Evolutionary conservation across 73 alveolate species (phyloP).

Genomic region (Tetrahymena elliotti): DNA sequence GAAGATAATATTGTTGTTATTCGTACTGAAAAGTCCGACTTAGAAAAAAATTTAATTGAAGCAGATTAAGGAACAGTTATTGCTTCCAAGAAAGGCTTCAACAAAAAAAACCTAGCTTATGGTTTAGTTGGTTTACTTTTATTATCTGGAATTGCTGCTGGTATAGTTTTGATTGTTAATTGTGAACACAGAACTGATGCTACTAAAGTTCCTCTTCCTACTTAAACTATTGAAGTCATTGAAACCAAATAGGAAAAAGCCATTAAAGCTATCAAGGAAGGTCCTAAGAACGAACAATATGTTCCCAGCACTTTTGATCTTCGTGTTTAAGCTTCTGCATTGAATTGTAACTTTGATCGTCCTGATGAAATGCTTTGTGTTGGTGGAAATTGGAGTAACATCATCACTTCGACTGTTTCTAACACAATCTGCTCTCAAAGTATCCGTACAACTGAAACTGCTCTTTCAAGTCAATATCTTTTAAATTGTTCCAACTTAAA

Average conservation of each 20-base stretch:
- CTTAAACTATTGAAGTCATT: background rate
- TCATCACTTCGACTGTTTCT: background rate
- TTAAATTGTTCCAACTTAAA: background rate
- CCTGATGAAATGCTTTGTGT: background rate
- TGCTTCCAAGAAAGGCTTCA: background rate
- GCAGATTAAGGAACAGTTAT: background rate
- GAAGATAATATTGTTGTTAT: background rate
- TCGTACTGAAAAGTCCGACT: background rate
- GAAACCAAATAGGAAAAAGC: background rate
- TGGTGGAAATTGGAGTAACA: background rate
- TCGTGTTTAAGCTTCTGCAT: background rate
- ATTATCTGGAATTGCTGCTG: background rate
- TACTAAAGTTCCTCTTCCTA: background rate
- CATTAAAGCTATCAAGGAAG: background rate
- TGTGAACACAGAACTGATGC: background rate
- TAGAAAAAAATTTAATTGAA: background rate
- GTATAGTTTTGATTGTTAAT: background rate
- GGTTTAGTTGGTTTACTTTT: background rate
- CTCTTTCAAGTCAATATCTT: background rate
- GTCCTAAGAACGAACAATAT: background rate
- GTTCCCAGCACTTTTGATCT: background rate
- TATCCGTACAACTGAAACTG: background rate
- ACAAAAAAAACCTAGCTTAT: background rate
- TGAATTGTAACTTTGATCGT: background rate
- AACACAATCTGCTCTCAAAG: background rate